Evolutionary conservation across 148 eudicot species (phyloP).

Genomic region (Cornus florida): DNA sequence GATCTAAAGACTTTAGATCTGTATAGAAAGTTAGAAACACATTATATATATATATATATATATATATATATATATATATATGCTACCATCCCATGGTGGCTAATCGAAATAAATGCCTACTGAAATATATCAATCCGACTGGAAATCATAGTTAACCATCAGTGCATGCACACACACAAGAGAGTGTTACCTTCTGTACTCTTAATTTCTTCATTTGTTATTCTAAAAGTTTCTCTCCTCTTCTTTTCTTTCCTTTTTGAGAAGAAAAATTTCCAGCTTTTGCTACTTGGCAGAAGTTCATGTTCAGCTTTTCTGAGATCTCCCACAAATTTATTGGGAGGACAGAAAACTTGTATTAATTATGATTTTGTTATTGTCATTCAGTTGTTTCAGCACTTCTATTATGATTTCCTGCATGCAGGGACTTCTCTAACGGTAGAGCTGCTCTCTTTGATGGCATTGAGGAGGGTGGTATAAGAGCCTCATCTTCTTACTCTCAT

Average conservation of each 20-base stretch:
- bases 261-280: not conserved
- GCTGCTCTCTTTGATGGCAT: slow-evolving; percentile 77
- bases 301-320: too few species aligned
- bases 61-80: too few species aligned
- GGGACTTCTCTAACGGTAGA: slow-evolving; percentile 67
- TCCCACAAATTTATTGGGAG: not conserved
- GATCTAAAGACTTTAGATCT: too few species aligned
- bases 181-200: not conserved
- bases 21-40: too few species aligned
- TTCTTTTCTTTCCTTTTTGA: not conserved
- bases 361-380: not conserved
- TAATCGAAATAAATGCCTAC: too few species aligned
- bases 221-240: not conserved
- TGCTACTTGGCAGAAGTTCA: not conserved
- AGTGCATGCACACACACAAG: too few species aligned
- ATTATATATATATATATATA: too few species aligned
- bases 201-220: not conserved
- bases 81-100: too few species aligned
- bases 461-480: slow-evolving; percentile 97
- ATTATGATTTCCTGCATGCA: slow-evolving; percentile 14
- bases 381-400: not conserved
- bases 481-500: slow-evolving; percentile 73
- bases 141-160: too few species aligned
- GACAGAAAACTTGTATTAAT: not conserved
- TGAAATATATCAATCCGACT: too few species aligned